A percentile compares a stretch with the other conserved stretches of the same genome.
phyloP scores from a whole-genome alignment of 176 grass and related monocot genomes.

The Cocos nucifera region DNA sequence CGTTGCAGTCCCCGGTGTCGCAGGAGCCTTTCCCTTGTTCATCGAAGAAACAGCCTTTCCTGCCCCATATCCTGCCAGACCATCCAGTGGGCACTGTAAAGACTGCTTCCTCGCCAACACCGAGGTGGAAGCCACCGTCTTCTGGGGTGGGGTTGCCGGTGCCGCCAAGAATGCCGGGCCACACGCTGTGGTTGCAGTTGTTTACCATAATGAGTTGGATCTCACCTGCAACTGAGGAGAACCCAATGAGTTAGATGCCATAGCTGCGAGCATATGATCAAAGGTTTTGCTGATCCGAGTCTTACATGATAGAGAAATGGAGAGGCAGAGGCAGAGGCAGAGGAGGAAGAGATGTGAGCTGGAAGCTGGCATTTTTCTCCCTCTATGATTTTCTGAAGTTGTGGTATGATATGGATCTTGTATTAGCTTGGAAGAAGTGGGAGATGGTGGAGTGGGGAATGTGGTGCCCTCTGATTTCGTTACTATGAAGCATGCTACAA shows the following conservation, averaged over 20 bases:
- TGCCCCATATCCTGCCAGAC: constrained; percentile 75
- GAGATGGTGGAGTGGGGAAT: no score
- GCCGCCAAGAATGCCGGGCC: constrained; percentile 70
- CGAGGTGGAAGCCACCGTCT: constrained; percentile 68
- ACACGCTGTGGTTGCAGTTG: constrained; percentile 78
- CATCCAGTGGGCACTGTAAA: constrained; percentile 59
- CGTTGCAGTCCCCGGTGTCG: constrained; percentile 30
- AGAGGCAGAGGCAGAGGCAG: constrained; percentile 9
- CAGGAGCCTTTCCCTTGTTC: constrained; percentile 26
- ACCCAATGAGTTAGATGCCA: not conserved
- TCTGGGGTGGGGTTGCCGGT: constrained; percentile 49
- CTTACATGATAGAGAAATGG: constrained; percentile 21
- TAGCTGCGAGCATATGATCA: not conserved
- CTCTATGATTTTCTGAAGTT: not conserved
- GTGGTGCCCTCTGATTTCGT: no score
- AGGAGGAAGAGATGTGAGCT: constrained; percentile 10
- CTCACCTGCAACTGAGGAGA: constrained; percentile 12
- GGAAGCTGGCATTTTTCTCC: not conserved
- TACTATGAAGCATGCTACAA: no score
- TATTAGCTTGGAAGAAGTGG: no score
- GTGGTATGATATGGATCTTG: not conserved
- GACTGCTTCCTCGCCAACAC: constrained; percentile 39
- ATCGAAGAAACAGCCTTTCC: constrained; percentile 71
- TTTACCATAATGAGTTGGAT: constrained; percentile 87
- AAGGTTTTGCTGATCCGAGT: not conserved